These are phyloP conservation scores for Raphanus raphanistrum DNA, from an alignment of 345 rosid species.

Conservation along the genomic window DNA sequence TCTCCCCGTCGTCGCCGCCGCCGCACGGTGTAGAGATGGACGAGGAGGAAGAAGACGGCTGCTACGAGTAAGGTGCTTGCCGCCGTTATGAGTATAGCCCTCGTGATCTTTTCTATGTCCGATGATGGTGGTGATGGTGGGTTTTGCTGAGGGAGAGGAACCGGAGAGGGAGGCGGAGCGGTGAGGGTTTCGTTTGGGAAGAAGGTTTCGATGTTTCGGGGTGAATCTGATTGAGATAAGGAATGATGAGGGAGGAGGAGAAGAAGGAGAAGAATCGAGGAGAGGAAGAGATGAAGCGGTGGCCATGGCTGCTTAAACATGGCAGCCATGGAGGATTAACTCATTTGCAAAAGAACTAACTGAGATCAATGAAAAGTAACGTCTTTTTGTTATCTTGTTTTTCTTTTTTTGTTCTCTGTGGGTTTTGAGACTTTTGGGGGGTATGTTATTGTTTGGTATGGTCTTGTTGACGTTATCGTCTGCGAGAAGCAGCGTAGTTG, in stretches of 20 bases:
- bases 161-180: constrained; percentile 34
- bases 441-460: constrained; percentile 6
- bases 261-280: not conserved
- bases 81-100: constrained; percentile 69
- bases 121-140: constrained; percentile 16
- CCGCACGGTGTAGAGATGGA: constrained; percentile 35
- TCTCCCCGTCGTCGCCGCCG: constrained; percentile 45
- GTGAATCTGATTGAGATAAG: constrained; percentile 44
- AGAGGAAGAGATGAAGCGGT: constrained; percentile 12
- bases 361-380: not conserved
- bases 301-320: constrained; percentile 45
- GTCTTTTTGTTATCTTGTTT: constrained; percentile 19
- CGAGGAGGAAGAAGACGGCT: constrained; percentile 52
- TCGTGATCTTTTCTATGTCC: constrained; percentile 38
- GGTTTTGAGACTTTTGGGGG: constrained; percentile 10
- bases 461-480: constrained; percentile 19
- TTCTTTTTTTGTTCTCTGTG: not conserved
- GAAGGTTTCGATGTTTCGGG: constrained; percentile 64
- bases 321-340: constrained; percentile 44
- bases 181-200: constrained; percentile 44
- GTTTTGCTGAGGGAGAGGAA: constrained; percentile 2
- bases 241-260: constrained; percentile 38
- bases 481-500: constrained; percentile 27
- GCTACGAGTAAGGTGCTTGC: constrained; percentile 60
- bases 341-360: constrained; percentile 15